Evolutionary conservation across 2,329 filamentous ascomycete species (phyloP).

Genomic region (Trichoderma hamatum): DNA sequence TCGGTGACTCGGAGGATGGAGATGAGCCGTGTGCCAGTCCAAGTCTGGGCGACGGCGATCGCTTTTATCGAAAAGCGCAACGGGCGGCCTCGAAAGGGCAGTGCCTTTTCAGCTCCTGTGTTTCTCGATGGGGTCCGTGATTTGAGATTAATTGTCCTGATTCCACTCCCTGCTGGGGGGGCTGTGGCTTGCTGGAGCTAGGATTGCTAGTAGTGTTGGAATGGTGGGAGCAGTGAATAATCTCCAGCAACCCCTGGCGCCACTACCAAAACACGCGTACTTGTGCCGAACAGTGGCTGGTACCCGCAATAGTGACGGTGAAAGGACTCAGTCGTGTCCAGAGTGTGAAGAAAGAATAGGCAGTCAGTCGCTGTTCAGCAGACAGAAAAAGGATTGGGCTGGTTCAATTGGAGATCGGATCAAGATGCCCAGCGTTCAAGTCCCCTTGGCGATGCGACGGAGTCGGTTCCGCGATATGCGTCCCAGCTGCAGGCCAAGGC

Average conservation of each 20-base stretch:
- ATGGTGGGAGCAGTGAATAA: background rate
- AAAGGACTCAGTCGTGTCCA: background rate
- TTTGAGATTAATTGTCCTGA: background rate
- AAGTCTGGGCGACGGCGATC: background rate
- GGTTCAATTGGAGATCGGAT: background rate
- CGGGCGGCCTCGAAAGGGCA: conserved; percentile 10
- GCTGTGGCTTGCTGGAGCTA: conserved; percentile 11
- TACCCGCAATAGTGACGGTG: background rate
- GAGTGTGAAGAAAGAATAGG: background rate
- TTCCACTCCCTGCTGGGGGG: conserved; percentile 17
- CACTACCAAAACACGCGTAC: conserved; percentile 16
- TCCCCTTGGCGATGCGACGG: background rate
- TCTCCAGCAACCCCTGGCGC: conserved; percentile 15
- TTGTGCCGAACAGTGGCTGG: background rate
- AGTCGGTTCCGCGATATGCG: background rate
- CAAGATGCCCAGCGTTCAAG: background rate
- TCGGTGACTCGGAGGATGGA: conserved; percentile 14
- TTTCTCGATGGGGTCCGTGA: background rate
- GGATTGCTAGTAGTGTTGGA: background rate
- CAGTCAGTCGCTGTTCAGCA: background rate
- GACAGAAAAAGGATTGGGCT: background rate
- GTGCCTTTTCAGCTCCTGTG: background rate
- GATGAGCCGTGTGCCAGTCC: background rate
- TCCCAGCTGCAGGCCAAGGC: background rate
- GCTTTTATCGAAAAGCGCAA: background rate